Conservation (phyloP, 2,329 filamentous ascomycete species). For the Phialemoniopsis sp. region DNA sequence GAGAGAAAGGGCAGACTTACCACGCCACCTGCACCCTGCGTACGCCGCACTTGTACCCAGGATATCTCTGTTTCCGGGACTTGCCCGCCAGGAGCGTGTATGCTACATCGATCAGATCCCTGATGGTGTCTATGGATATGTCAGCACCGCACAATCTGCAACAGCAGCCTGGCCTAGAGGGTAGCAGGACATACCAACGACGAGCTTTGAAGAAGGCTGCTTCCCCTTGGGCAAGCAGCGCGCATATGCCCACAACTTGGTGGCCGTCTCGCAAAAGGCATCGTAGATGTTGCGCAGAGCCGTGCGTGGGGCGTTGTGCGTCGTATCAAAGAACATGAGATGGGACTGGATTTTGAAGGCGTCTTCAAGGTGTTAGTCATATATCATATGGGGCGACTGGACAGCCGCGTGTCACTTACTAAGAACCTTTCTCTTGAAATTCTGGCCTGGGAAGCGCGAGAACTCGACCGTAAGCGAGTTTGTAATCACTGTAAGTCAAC, state of each 20-base stretch:
- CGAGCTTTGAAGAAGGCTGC: constrained; percentile 54
- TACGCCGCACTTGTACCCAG: constrained; percentile 55
- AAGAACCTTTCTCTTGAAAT: constrained; percentile 76
- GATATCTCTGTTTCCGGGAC: constrained; percentile 36
- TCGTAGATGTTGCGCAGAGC: constrained; percentile 71
- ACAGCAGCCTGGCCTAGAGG: neutral
- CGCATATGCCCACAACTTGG: constrained; percentile 65
- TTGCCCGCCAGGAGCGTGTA: constrained; percentile 59
- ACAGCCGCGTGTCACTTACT: constrained; percentile 35
- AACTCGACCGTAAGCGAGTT: constrained; percentile 78
- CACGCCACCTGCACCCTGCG: constrained; percentile 56
- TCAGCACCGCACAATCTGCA: too few relatives aligned
- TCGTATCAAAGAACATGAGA: constrained; percentile 76
- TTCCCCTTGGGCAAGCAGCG: constrained; percentile 52
- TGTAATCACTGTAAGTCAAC: constrained; percentile 42
- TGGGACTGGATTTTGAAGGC: constrained; percentile 83
- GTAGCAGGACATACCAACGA: constrained; percentile 51
- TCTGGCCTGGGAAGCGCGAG: constrained; percentile 66
- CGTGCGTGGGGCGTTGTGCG: constrained; percentile 66
- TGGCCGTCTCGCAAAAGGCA: constrained; percentile 74
- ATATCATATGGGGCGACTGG: neutral
- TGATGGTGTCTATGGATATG: constrained; percentile 58
- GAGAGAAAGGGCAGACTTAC: constrained; percentile 37
- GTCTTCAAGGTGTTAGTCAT: constrained; percentile 27
- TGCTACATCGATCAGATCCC: constrained; percentile 61